These are phyloP conservation scores for Penicillium diatomitis DNA, from an alignment of 495 filamentous ascomycete genomes.

Conservation along the genomic window DNA sequence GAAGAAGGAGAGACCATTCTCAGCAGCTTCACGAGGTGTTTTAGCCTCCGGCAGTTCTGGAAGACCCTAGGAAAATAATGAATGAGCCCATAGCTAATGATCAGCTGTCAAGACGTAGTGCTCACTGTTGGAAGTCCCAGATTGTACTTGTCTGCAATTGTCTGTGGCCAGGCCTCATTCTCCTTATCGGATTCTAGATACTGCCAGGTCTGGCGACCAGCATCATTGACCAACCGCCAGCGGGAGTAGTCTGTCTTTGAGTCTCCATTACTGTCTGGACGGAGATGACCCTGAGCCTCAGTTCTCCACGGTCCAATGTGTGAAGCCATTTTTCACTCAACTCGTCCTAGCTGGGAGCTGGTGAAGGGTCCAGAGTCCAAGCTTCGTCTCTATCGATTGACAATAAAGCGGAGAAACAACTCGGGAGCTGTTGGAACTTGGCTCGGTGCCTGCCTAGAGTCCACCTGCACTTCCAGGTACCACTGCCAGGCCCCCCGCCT, in stretches of 20 bases:
- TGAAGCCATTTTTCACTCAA: slow-evolving; percentile 14
- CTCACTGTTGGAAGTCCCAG: slow-evolving; percentile 62
- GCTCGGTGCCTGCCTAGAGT: too few relatives aligned
- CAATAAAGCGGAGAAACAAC: slow-evolving; percentile 7
- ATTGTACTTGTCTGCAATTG: slow-evolving; percentile 72
- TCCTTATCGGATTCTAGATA: slow-evolving; percentile 78
- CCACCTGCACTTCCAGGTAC: too few relatives aligned
- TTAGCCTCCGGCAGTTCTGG: slow-evolving; percentile 60
- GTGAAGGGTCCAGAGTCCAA: neutral
- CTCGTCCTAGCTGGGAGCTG: slow-evolving; percentile 2
- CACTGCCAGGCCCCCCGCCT: neutral
- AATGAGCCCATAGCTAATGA: slow-evolving; percentile 1
- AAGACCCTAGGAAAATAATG: slow-evolving; percentile 44
- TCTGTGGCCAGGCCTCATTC: slow-evolving; percentile 72
- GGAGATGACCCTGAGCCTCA: slow-evolving; percentile 30
- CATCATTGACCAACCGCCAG: slow-evolving; percentile 79
- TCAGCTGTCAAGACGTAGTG: neutral
- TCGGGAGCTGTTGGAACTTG: neutral
- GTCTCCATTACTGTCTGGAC: slow-evolving; percentile 32
- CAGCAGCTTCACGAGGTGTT: slow-evolving; percentile 64
- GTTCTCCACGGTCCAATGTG: slow-evolving; percentile 37
- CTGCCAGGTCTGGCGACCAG: slow-evolving; percentile 84
- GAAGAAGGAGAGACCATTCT: slow-evolving; percentile 84
- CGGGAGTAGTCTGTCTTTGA: slow-evolving; percentile 62
- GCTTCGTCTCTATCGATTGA: neutral